Evolutionary conservation across 495 filamentous ascomycete species (phyloP).

Genomic region (Chaetomium fimeti): DNA sequence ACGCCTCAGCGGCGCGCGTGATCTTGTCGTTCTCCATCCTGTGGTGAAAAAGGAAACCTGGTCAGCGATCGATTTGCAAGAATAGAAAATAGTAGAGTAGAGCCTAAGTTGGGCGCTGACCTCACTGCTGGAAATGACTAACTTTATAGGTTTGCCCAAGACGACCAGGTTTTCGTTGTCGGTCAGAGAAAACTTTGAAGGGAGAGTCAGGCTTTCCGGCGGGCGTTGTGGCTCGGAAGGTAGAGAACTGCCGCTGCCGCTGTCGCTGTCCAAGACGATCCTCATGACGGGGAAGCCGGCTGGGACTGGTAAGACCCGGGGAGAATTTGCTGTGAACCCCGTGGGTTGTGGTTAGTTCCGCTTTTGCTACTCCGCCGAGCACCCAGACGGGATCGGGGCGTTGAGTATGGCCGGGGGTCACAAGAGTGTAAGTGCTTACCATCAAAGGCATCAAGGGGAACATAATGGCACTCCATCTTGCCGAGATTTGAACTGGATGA

Average conservation of each 20-base stretch:
- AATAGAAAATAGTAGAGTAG: neutral
- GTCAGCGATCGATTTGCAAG: neutral
- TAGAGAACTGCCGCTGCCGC: neutral
- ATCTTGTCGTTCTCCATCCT: neutral
- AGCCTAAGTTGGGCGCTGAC: neutral
- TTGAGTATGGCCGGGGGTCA: neutral
- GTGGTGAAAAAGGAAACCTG: neutral
- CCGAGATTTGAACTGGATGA: neutral
- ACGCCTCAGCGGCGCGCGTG: neutral
- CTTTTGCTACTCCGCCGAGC: neutral
- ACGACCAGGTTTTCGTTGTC: neutral
- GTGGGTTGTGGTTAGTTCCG: constrained; percentile 3
- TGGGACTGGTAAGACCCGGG: too few species aligned
- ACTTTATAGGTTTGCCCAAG: neutral
- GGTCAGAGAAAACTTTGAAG: constrained; percentile 1
- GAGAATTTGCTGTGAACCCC: neutral
- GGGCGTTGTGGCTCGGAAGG: neutral
- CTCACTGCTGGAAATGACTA: neutral
- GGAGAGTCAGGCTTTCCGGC: neutral
- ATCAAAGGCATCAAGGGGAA: neutral
- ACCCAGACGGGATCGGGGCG: too few species aligned
- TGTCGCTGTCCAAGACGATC: neutral
- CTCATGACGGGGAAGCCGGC: too few species aligned
- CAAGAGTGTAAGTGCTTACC: constrained; percentile 10
- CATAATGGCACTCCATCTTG: neutral